Evolutionary conservation across 2,329 filamentous ascomycete species (phyloP).

Genomic region (Colletotrichum godetiae): DNA sequence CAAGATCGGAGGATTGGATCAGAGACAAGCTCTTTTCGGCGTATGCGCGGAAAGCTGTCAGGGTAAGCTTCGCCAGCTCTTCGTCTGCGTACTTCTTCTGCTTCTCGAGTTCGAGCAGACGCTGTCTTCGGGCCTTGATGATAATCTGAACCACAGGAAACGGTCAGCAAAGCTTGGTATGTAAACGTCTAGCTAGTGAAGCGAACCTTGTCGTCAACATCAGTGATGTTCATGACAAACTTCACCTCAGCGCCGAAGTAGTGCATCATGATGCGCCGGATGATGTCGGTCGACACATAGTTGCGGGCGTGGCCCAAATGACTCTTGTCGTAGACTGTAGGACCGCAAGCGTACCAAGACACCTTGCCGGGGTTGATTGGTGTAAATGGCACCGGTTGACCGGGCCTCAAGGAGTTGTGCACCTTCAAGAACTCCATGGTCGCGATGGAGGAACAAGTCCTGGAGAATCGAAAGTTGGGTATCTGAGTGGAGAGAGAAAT

Average conservation of each 20-base stretch:
- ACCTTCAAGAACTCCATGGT: slow-evolving; percentile 73
- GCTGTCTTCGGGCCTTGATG: slow-evolving; percentile 77
- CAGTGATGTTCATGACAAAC: slow-evolving; percentile 95
- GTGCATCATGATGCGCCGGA: slow-evolving; percentile 82
- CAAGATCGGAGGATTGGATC: slow-evolving; percentile 56
- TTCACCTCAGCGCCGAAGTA: slow-evolving; percentile 86
- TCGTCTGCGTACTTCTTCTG: slow-evolving; percentile 71
- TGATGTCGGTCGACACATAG: slow-evolving; percentile 91
- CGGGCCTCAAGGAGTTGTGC: slow-evolving; percentile 82
- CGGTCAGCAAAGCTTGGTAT: background rate
- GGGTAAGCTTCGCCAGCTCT: slow-evolving; percentile 59
- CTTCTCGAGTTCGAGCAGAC: slow-evolving; percentile 81
- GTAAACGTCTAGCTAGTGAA: fast-evolving
- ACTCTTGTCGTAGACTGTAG: slow-evolving; percentile 85
- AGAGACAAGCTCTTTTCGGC: slow-evolving; percentile 66
- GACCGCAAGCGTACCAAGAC: slow-evolving; percentile 90
- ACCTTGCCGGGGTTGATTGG: slow-evolving; percentile 79
- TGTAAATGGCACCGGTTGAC: slow-evolving; percentile 78
- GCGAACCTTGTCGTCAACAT: slow-evolving; percentile 78
- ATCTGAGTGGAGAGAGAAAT: slow-evolving; percentile 42
- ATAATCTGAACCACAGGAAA: slow-evolving; percentile 57
- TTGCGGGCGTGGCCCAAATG: slow-evolving; percentile 88
- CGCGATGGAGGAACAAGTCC: slow-evolving; percentile 49
- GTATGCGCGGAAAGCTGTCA: slow-evolving; percentile 66
- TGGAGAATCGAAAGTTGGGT: slow-evolving; percentile 41